Conservation (phyloP, 345 rosid species). For the Erysimum cheiranthoides region DNA sequence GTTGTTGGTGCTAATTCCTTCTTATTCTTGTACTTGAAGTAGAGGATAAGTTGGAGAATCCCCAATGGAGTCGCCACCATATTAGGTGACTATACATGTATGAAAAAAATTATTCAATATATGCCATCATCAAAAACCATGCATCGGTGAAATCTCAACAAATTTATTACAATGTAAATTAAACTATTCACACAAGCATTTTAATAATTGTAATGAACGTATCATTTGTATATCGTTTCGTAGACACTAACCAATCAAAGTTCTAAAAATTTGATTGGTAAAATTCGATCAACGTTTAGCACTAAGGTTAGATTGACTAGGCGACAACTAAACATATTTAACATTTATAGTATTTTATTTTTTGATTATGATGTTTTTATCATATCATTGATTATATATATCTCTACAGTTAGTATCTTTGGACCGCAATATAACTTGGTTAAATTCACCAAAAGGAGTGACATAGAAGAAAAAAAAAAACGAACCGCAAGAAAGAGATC, state of each 20-base stretch:
- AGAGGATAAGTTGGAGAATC: conserved; percentile 66
- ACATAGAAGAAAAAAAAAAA: conserved; percentile 5
- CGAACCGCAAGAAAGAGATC: conserved; percentile 84
- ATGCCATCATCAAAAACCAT: conserved; percentile 4
- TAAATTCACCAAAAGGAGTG: neutral
- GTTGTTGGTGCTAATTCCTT: conserved; percentile 51
- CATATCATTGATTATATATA: no score
- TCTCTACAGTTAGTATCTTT: neutral
- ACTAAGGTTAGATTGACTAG: no score
- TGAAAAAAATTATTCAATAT: neutral
- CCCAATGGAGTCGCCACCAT: conserved; percentile 74
- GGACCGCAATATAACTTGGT: neutral
- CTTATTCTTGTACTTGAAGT: conserved; percentile 65
- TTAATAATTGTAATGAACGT: no score
- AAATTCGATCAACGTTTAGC: no score
- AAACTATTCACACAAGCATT: neutral
- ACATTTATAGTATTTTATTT: no score
- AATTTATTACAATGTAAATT: neutral
- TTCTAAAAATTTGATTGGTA: no score
- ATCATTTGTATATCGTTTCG: no score
- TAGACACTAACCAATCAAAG: no score
- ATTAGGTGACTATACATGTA: conserved; percentile 67
- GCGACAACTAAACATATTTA: no score
- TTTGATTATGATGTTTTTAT: no score
- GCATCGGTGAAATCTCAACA: neutral